These are phyloP conservation scores for Cardamine occulta DNA, from an alignment of 345 rosid species.

Conservation along the genomic window DNA sequence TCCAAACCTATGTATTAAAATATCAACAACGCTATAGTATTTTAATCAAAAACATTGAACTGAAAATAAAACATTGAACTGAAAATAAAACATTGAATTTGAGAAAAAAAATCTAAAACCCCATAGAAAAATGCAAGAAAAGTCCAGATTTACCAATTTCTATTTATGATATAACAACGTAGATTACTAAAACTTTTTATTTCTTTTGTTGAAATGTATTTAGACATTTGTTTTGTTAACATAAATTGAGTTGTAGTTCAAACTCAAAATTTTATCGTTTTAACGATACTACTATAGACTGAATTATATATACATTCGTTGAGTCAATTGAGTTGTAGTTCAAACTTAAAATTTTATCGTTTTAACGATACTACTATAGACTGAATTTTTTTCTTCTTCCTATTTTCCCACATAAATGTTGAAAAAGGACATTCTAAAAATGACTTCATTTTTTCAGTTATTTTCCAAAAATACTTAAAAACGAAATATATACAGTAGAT, in stretches of 20 bases:
- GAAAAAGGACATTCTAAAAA: not conserved
- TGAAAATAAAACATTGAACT: not conserved
- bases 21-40: not conserved
- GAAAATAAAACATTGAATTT: not conserved
- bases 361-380: not conserved
- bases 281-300: not conserved
- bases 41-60: not conserved
- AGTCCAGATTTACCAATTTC: not conserved
- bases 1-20: not conserved
- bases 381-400: not conserved
- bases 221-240: not conserved
- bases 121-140: not conserved
- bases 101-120: not conserved
- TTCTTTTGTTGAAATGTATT: not conserved
- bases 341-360: not conserved
- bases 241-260: not conserved
- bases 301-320: too few relatives aligned
- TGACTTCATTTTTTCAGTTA: not conserved
- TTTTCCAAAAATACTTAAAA: not conserved
- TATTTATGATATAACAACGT: not conserved
- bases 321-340: not conserved
- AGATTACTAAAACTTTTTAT: not conserved
- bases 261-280: not conserved
- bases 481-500: too few relatives aligned
- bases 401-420: not conserved